Evolutionary conservation across 768 basidiomycete genomes (phyloP).

Genomic region (Psilocybe cubensis): DNA sequence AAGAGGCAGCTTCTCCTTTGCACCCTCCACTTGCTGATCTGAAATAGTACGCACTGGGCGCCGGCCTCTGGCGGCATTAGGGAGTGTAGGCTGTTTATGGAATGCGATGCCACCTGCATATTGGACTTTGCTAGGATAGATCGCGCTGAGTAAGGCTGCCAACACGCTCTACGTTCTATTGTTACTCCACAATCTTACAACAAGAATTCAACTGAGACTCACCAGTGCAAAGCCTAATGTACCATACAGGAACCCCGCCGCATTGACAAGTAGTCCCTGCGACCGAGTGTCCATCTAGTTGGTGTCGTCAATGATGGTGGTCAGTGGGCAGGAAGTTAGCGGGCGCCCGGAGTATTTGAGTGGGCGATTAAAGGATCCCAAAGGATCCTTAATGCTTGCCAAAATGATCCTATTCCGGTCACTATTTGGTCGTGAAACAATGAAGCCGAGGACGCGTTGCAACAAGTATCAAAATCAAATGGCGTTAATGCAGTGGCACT

Average conservation of each 20-base stretch:
- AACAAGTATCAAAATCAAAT: neutral
- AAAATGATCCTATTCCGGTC: neutral
- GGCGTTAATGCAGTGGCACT: neutral
- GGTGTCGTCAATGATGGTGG: neutral
- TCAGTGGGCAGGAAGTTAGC: neutral
- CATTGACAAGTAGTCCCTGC: slow-evolving; percentile 30
- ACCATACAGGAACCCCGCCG: slow-evolving; percentile 35
- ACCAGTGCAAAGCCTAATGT: slow-evolving; percentile 39
- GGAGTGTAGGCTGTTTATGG: slow-evolving; percentile 6
- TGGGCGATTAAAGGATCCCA: neutral
- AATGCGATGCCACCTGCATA: slow-evolving; percentile 8
- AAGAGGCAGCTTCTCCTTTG: neutral
- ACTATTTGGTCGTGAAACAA: slow-evolving; percentile 9
- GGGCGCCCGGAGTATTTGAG: neutral
- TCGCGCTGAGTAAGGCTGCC: slow-evolving; percentile 26
- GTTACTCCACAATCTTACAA: neutral
- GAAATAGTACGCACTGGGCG: slow-evolving; percentile 13
- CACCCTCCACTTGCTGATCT: slow-evolving; percentile 11
- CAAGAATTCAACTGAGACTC: slow-evolving; percentile 15
- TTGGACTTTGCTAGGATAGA: slow-evolving; percentile 13
- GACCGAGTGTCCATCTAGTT: slow-evolving; percentile 17
- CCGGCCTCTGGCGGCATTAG: slow-evolving; percentile 7
- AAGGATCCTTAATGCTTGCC: neutral
- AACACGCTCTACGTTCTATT: slow-evolving; percentile 34
- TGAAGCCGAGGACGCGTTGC: slow-evolving; percentile 1